Evolutionary conservation across 768 basidiomycete genomes (phyloP), one percentile per base, ranked within the genome.

Genomic region (Chalciporus chontae): DNA sequence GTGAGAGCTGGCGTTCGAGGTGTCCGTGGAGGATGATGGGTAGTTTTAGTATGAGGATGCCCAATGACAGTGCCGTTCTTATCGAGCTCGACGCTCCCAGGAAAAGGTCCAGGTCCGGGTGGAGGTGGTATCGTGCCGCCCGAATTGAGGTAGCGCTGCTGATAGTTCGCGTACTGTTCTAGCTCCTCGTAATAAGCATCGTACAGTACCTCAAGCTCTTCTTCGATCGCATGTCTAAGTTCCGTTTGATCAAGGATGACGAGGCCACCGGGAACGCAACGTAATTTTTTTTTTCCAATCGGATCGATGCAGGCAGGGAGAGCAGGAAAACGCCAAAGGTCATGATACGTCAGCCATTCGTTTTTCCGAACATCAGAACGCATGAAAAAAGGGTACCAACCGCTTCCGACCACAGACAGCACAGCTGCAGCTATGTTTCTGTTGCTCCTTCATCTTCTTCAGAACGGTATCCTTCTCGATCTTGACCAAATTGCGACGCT

Each of bases 141-240:
- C 57, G 90, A 93, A 61, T 84, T 83, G 62, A 91, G 88, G 76
- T 93, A 94, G 73, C 85, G 90, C 81, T 93, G 90, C 80, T 95
- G 92, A 76, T 90, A 89, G 74, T 91, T 89, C 72, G 94, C 96
- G 83, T 98, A 98, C 77, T 89, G 86, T 80, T 96, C 92, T 78
- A 99, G 87, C 80, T 98, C 95, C 71, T 96, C 92, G 84, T 97
- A 98, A 82, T 98, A 99, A 77, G 94, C 94, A 81, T 97, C 95
- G 83, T 99, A 99, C 75, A 98, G 86, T 77, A 94, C 91, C 79
- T 98, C 93, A 72, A 99, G 88, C 79, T 99, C 96, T 76, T 94
- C 91, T 78, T 99, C 96, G 77, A 99, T 97, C 56, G 94, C 94
- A 76, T 88, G 87, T 62, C 91, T 94, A 64, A 57, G 40, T 45